These are phyloP conservation scores for Clitopilus hobsonii DNA, from an alignment of 768 basidiomycete species.

Conservation along the genomic window DNA sequence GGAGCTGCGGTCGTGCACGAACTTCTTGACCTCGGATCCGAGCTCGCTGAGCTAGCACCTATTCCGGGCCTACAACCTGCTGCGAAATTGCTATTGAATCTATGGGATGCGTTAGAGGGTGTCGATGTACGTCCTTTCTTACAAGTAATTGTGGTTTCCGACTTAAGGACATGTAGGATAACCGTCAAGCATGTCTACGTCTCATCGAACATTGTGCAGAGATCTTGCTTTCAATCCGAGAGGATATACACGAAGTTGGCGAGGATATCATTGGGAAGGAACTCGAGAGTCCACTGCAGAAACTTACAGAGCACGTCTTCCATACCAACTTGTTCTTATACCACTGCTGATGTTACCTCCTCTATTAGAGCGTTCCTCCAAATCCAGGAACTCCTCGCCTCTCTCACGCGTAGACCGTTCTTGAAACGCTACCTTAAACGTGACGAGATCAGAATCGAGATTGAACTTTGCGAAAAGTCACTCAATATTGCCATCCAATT, in stretches of 20 bases:
- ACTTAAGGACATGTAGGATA: conserved; percentile 38
- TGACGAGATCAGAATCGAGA: conserved; percentile 56
- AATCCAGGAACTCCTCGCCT: conserved; percentile 46
- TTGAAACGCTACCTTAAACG: conserved; percentile 71
- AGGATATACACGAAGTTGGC: conserved; percentile 55
- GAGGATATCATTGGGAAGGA: conserved; percentile 35
- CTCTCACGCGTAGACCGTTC: conserved; percentile 61
- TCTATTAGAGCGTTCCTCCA: conserved; percentile 31
- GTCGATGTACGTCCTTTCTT: conserved; percentile 48
- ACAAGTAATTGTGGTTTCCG: background rate
- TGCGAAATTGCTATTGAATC: conserved; percentile 46
- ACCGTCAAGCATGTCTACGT: conserved; percentile 64
- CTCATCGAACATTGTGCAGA: conserved; percentile 70
- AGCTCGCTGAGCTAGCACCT: conserved; percentile 43
- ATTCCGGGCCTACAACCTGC: conserved; percentile 47
- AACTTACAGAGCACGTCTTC: conserved; percentile 41
- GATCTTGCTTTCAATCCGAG: conserved; percentile 52
- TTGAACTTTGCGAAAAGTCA: conserved; percentile 45
- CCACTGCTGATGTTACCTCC: background rate
- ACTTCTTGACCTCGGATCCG: conserved; percentile 33
- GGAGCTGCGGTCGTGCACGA: conserved; percentile 35
- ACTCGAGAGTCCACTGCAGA: conserved; percentile 43
- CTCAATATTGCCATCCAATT: conserved; percentile 54
- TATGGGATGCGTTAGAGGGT: conserved; percentile 57
- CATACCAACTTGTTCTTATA: background rate